Evolutionary conservation across 2,329 filamentous ascomycete species (phyloP).

Genomic region (Pseudogymnoascus sp.): DNA sequence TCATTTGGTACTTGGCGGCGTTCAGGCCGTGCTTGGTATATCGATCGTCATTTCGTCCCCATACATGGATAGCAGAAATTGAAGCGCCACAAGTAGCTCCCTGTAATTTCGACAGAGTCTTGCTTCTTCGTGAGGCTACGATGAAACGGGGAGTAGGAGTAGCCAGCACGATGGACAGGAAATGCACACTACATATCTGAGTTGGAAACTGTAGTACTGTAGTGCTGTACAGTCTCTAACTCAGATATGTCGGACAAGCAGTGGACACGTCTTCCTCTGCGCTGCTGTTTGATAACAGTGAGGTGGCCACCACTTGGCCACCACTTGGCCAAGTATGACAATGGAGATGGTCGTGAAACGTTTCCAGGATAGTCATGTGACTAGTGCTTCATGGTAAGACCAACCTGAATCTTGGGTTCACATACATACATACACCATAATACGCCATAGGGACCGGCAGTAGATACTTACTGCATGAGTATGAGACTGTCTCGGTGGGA

Average conservation of each 20-base stretch:
- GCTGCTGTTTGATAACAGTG: background rate
- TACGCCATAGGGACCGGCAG: background rate
- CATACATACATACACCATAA: background rate
- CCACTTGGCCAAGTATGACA: background rate
- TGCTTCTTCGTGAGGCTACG: background rate
- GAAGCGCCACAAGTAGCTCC: background rate
- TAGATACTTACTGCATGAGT: background rate
- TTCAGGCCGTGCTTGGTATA: background rate
- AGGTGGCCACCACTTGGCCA: background rate
- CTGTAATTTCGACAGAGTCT: background rate
- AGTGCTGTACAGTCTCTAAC: background rate
- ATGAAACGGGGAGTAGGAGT: background rate
- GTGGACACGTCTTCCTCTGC: background rate
- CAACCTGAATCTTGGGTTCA: background rate
- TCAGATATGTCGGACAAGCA: background rate
- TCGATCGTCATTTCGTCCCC: constrained; percentile 8
- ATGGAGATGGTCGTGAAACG: background rate
- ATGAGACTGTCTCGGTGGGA: background rate
- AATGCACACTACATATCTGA: background rate
- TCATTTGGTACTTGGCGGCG: background rate
- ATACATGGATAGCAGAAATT: background rate
- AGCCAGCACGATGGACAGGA: background rate
- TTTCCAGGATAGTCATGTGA: constrained; percentile 8
- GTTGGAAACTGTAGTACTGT: background rate
- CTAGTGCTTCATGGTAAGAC: background rate